These are phyloP conservation scores for Wickerhamiella nectarea DNA, from an alignment of 805 yeast species.

Conservation along the genomic window DNA sequence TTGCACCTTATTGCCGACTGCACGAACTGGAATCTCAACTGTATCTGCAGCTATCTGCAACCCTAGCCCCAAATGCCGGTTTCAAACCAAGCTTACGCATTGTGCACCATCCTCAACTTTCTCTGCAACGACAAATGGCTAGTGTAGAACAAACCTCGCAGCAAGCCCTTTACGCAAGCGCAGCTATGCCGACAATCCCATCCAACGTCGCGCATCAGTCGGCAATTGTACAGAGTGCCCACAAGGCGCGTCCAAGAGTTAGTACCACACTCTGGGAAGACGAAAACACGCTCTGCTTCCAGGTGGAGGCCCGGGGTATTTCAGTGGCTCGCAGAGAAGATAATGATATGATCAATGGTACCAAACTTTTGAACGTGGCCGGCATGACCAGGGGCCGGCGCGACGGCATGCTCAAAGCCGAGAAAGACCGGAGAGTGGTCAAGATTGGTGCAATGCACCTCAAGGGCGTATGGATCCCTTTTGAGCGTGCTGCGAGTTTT, in stretches of 20 bases:
- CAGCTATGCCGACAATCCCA: background rate
- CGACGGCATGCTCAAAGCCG: slow-evolving; percentile 75
- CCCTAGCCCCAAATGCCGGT: slow-evolving; percentile 3
- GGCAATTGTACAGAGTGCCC: background rate
- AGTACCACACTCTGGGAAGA: slow-evolving; percentile 85
- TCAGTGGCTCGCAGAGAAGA: slow-evolving; percentile 77
- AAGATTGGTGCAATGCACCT: slow-evolving; percentile 79
- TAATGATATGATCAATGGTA: slow-evolving; percentile 77
- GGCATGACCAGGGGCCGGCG: slow-evolving; percentile 80
- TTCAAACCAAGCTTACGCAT: background rate
- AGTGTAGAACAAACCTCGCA: slow-evolving; percentile 7
- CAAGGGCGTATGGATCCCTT: slow-evolving; percentile 87
- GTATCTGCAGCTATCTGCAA: slow-evolving; percentile 1
- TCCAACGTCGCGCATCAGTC: background rate
- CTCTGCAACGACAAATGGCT: slow-evolving; percentile 1
- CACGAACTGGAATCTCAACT: background rate
- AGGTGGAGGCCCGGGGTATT: slow-evolving; percentile 69
- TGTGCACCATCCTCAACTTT: background rate
- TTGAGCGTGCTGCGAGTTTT: slow-evolving; percentile 67
- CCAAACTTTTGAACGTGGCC: slow-evolving; percentile 69
- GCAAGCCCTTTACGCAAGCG: slow-evolving; percentile 4
- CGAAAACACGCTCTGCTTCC: slow-evolving; percentile 72
- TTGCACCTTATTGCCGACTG: too few relatives aligned
- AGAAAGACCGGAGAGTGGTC: slow-evolving; percentile 65
- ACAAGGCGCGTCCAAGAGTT: slow-evolving; percentile 34